phyloP scores from a whole-genome alignment of 345 rosid genomes.

The Hibiscus mutabilis region DNA sequence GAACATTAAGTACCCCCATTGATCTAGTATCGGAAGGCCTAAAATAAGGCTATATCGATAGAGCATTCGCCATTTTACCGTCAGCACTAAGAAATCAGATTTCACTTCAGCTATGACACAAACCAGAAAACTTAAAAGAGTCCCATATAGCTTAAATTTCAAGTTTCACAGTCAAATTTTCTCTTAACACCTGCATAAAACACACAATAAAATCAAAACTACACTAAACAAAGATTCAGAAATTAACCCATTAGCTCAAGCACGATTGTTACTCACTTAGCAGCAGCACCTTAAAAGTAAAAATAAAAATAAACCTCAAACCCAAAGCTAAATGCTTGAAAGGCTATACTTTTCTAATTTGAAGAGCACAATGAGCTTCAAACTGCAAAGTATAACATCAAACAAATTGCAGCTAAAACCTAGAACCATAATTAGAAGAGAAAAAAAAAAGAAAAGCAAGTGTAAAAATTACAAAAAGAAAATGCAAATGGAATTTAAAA shows the following conservation, averaged over 20 bases:
- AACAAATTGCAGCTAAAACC: not conserved
- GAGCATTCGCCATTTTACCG: conserved; percentile 45
- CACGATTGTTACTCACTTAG: not conserved
- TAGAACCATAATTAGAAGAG: not conserved
- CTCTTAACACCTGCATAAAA: conserved; percentile 29
- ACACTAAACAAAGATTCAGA: not conserved
- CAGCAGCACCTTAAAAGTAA: too few relatives aligned
- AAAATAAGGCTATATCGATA: conserved; percentile 34
- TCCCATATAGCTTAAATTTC: conserved; percentile 12
- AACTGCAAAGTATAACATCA: not conserved
- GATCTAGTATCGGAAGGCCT: conserved; percentile 40
- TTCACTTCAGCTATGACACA: not conserved
- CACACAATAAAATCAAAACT: not conserved
- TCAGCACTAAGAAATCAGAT: not conserved
- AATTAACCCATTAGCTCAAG: not conserved
- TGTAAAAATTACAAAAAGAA: not conserved
- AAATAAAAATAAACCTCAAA: not conserved
- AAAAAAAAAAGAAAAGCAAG: not conserved
- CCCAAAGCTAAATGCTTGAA: not conserved
- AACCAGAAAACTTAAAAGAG: not conserved
- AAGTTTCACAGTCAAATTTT: not conserved
- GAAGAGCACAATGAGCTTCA: not conserved
- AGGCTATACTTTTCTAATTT: not conserved
- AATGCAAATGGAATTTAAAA: too few relatives aligned
- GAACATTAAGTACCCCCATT: conserved; percentile 42